Evolutionary conservation across 805 yeast species (phyloP).

Genomic region (Tetrapisispora namnaoensis): DNA sequence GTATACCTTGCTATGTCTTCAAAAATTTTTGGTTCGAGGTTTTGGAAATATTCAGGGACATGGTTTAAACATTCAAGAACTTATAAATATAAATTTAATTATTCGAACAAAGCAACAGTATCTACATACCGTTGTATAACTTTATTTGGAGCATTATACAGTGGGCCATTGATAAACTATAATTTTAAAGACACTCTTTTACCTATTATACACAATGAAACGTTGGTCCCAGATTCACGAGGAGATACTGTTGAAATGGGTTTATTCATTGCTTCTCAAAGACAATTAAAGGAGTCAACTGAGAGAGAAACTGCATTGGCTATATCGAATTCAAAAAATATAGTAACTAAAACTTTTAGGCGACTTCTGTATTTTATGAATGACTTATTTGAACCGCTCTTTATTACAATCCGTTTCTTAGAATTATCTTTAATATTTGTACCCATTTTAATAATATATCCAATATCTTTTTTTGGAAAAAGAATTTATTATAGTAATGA

Average conservation of each 20-base stretch:
- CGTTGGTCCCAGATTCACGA: constrained; percentile 31
- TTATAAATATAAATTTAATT: background rate
- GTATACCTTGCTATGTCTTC: background rate
- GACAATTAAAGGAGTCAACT: constrained; percentile 34
- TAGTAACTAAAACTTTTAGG: constrained; percentile 17
- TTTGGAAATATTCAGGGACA: background rate
- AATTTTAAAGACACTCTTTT: background rate
- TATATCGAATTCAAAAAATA: constrained; percentile 10
- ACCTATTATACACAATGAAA: constrained; percentile 7
- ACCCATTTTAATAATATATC: constrained; percentile 60
- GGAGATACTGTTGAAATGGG: constrained; percentile 68
- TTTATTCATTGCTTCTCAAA: constrained; percentile 48
- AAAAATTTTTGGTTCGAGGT: background rate
- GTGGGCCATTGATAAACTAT: too few species aligned
- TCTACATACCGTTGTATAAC: background rate
- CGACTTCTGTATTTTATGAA: constrained; percentile 30
- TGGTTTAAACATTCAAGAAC: background rate
- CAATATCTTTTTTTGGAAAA: constrained; percentile 37
- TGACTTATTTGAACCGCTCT: constrained; percentile 60
- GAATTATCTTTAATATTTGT: constrained; percentile 57
- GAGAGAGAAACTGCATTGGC: constrained; percentile 25
- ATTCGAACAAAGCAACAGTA: background rate
- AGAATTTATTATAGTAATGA: constrained; percentile 6
- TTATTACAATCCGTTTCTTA: constrained; percentile 57
- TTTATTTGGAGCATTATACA: background rate